phyloP scores from a whole-genome alignment of 345 rosid genomes.

The Rhodomyrtus tomentosa region DNA sequence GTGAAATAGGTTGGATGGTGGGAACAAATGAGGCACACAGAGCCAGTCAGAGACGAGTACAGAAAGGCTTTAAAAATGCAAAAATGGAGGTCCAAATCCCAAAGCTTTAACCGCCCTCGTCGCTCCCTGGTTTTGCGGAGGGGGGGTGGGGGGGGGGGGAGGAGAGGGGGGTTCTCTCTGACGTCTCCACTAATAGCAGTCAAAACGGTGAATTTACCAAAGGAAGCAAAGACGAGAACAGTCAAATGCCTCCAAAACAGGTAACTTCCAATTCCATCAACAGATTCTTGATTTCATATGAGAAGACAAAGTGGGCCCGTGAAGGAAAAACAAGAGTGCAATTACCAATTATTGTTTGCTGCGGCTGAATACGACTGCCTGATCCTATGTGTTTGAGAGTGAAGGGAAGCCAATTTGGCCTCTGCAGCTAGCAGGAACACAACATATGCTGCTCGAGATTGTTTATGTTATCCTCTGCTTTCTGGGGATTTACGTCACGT shows the following conservation, averaged over 20 bases:
- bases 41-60: not conserved
- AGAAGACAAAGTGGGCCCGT: not conserved
- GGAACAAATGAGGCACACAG: not conserved
- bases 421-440: not conserved
- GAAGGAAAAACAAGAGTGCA: not conserved
- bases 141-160: not conserved
- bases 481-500: not conserved
- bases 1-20: not conserved
- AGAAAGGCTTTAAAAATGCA: not conserved
- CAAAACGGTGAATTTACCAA: not conserved
- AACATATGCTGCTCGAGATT: not conserved
- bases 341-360: not conserved
- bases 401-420: not conserved
- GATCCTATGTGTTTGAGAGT: not conserved
- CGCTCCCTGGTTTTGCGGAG: not conserved
- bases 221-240: not conserved
- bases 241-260: not conserved
- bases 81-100: not conserved
- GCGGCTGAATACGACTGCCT: not conserved
- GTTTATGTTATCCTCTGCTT: not conserved
- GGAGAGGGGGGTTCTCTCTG: not conserved
- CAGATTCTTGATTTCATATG: not conserved
- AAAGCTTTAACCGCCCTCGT: not conserved
- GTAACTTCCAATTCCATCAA: not conserved
- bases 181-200: not conserved